Conservation (phyloP, 768 basidiomycete genomes). For the Russula sp. region DNA sequence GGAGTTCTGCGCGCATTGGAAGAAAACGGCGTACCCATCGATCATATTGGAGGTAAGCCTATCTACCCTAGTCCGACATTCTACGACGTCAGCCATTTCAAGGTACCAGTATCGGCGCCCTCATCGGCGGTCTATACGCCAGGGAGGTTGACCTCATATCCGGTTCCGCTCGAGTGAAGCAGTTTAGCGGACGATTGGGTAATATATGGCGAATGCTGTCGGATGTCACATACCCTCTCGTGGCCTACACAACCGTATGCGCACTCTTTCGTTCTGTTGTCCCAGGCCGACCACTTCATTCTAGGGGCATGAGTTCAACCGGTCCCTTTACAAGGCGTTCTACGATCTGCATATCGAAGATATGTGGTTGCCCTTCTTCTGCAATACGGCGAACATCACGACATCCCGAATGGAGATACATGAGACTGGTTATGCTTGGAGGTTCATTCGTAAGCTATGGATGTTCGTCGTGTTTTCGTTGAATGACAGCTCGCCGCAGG, state of each 20-base stretch:
- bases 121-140: constrained; percentile 93
- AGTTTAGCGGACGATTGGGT: constrained; percentile 87
- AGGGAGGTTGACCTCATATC: constrained; percentile 89
- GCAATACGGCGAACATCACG: constrained; percentile 96
- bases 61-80: not conserved
- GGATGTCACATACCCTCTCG: constrained; percentile 89
- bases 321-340: constrained; percentile 92
- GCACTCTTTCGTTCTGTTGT: constrained; percentile 1
- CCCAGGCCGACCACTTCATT: constrained; percentile 1
- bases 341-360: constrained; percentile 94
- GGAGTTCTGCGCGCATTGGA: constrained; percentile 91
- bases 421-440: constrained; percentile 98
- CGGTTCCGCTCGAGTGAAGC: constrained; percentile 78
- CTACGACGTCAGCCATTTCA: constrained; percentile 12
- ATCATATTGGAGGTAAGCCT: constrained; percentile 73
- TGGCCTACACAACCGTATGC: constrained; percentile 81
- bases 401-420: constrained; percentile 97
- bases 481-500: constrained; percentile 38
- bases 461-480: not conserved
- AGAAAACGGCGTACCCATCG: constrained; percentile 89
- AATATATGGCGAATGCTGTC: constrained; percentile 92
- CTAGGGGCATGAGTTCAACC: constrained; percentile 92
- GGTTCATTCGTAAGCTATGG: constrained; percentile 66
- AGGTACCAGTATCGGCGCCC: constrained; percentile 87
- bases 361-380: constrained; percentile 99